Evolutionary conservation across 495 filamentous ascomycete genomes (phyloP).

Genomic region (Neurospora sp.): DNA sequence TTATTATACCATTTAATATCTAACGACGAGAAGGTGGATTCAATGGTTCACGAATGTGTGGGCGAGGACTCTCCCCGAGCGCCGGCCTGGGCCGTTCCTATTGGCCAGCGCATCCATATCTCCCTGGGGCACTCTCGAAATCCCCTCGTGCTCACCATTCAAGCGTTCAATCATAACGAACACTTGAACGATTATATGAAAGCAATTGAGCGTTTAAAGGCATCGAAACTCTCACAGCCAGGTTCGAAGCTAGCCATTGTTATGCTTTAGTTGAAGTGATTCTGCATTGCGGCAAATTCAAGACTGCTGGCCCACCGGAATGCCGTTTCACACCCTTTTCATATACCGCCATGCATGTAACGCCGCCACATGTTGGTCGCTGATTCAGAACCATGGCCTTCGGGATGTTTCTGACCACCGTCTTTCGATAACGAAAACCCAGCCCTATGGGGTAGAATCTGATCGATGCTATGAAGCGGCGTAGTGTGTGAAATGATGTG

Average conservation of each 20-base stretch:
- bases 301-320: neutral
- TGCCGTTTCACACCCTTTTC: neutral
- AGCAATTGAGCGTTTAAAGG: no score
- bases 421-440: neutral
- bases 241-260: neutral
- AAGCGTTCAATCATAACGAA: no score
- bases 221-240: neutral
- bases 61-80: no score
- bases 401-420: neutral
- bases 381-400: neutral
- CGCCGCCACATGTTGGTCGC: neutral
- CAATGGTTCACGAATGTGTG: no score
- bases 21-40: no score
- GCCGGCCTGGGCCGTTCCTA: no score
- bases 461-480: neutral
- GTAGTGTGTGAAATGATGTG: neutral
- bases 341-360: neutral
- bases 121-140: no score
- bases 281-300: neutral
- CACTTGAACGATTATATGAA: no score
- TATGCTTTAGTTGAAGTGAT: neutral
- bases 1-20: no score
- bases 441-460: neutral
- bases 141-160: no score
- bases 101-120: no score